Evolutionary conservation across 805 yeast genomes (phyloP).

Genomic region (Zygosaccharomyces siamensis): DNA sequence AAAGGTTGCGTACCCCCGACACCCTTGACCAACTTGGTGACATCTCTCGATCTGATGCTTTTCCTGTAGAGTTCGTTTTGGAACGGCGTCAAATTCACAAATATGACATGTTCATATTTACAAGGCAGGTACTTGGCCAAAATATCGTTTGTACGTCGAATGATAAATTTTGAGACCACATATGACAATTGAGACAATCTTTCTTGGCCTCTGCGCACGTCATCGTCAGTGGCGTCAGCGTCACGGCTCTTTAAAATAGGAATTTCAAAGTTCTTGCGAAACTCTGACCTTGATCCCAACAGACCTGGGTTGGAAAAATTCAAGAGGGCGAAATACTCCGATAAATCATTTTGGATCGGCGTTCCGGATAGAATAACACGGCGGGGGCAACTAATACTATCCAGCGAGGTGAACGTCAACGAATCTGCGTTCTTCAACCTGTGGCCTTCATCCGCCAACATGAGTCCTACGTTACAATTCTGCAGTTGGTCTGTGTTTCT

Average conservation of each 20-base stretch:
- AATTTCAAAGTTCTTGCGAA: constrained; percentile 77
- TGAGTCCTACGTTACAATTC: constrained; percentile 75
- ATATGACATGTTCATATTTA: constrained; percentile 95
- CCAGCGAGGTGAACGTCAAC: constrained; percentile 79
- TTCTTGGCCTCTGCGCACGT: constrained; percentile 59
- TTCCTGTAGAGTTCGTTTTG: constrained; percentile 68
- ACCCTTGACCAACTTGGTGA: constrained; percentile 46
- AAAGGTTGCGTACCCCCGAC: constrained; percentile 55
- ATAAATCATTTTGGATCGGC: constrained; percentile 91
- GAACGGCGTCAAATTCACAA: constrained; percentile 74
- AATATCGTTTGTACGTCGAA: constrained; percentile 92
- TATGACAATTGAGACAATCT: constrained; percentile 67
- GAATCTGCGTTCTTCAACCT: constrained; percentile 86
- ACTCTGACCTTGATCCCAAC: constrained; percentile 77
- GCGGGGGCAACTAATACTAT: constrained; percentile 77
- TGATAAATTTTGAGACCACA: constrained; percentile 83
- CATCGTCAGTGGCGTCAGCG: constrained; percentile 79
- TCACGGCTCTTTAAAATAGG: constrained; percentile 83
- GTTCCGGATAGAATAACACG: constrained; percentile 94
- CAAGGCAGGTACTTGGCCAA: constrained; percentile 90
- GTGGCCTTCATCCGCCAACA: constrained; percentile 86
- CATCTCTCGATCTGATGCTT: constrained; percentile 75
- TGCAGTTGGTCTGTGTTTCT: constrained; percentile 73
- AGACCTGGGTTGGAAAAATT: constrained; percentile 94
- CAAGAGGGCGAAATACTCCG: constrained; percentile 86